A percentile compares a stretch with the other conserved stretches of the same genome.
Conservation (phyloP, 2,329 filamentous ascomycete species). For the Fusarium beomiforme region DNA sequence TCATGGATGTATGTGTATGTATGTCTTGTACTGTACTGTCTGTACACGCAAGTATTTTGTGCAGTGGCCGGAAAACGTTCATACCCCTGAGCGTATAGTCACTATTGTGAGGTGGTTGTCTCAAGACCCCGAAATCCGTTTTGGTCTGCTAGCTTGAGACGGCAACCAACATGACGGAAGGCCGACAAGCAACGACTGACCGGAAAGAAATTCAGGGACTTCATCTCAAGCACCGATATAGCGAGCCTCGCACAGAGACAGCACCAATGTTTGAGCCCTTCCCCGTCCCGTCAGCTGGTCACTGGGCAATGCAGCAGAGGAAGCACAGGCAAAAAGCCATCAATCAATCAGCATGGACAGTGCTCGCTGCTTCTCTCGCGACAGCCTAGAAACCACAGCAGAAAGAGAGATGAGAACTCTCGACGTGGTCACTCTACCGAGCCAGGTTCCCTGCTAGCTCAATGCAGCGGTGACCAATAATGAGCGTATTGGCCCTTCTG, state of each 20-base stretch:
- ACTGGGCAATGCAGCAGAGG: slow-evolving; percentile 24
- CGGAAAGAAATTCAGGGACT: slow-evolving; percentile 37
- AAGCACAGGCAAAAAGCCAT: slow-evolving; percentile 29
- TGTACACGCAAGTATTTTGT: slow-evolving; percentile 30
- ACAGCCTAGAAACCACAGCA: slow-evolving; percentile 4
- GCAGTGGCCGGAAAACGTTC: slow-evolving; percentile 7
- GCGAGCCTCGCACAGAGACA: slow-evolving; percentile 26
- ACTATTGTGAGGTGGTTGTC: neutral
- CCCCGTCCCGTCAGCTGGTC: slow-evolving; percentile 20
- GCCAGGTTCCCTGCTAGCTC: slow-evolving; percentile 45
- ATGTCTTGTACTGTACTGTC: slow-evolving; percentile 10
- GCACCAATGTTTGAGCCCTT: slow-evolving; percentile 33
- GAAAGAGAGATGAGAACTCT: slow-evolving; percentile 17
- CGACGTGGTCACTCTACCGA: slow-evolving; percentile 27
- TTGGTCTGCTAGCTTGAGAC: slow-evolving; percentile 16
- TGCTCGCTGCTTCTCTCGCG: slow-evolving; percentile 11
- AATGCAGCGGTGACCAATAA: slow-evolving; percentile 47
- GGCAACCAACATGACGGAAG: slow-evolving; percentile 12
- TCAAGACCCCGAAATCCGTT: slow-evolving; percentile 32
- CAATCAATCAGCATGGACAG: slow-evolving; percentile 25
- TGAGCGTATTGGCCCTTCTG: slow-evolving; percentile 24
- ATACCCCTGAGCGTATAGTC: slow-evolving; percentile 19
- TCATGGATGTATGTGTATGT: neutral
- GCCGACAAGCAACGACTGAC: slow-evolving; percentile 8
- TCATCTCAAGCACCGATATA: slow-evolving; percentile 15